Evolutionary conservation across 2,329 filamentous ascomycete genomes (phyloP).

Genomic region (Colletotrichum horii): DNA sequence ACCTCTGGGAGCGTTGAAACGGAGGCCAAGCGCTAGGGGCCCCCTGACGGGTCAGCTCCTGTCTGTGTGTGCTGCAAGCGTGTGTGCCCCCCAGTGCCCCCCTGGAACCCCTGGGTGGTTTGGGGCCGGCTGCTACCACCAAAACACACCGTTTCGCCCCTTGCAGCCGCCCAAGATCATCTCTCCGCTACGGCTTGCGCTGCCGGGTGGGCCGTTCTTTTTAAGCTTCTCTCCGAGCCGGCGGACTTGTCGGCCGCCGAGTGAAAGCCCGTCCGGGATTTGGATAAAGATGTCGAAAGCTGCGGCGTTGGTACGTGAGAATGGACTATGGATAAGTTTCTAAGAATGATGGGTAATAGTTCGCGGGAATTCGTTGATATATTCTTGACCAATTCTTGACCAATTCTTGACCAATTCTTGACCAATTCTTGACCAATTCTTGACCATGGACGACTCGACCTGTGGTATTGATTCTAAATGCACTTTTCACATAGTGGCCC

Average conservation of each 20-base stretch:
- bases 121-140: background rate
- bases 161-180: background rate
- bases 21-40: slow-evolving; percentile 13
- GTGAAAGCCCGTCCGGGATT: background rate
- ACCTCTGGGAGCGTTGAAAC: slow-evolving; percentile 15
- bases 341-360: background rate
- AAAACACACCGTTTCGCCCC: slow-evolving; percentile 6
- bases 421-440: background rate
- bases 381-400: background rate
- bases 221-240: background rate
- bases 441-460: background rate
- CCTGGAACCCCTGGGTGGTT: background rate
- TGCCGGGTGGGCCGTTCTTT: background rate
- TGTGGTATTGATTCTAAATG: slow-evolving; percentile 5
- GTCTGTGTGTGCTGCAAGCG: background rate
- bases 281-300: background rate
- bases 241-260: slow-evolving; percentile 2
- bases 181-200: background rate
- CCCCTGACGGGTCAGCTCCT: slow-evolving; percentile 9
- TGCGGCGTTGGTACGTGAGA: background rate
- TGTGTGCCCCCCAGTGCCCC: background rate
- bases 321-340: background rate
- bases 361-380: background rate
- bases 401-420: background rate
- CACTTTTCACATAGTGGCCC: slow-evolving; percentile 15